These are phyloP conservation scores for Sedum album DNA, from an alignment of 164 flowering plant genomes.

Conservation along the genomic window DNA sequence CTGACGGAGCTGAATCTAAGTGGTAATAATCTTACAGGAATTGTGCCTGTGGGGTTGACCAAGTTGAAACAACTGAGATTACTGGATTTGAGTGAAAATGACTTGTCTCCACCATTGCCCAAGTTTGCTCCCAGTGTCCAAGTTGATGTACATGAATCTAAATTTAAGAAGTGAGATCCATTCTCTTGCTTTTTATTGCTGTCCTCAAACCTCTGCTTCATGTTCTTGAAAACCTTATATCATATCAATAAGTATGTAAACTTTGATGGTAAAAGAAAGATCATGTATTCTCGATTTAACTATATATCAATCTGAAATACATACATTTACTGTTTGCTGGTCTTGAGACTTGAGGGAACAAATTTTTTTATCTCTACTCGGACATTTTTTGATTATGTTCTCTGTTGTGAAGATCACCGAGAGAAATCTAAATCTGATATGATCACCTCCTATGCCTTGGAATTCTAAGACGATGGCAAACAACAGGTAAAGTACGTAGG, in stretches of 20 bases:
- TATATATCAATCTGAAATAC: background rate
- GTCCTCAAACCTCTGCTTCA: background rate
- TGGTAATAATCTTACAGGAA: background rate
- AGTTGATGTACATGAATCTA: background rate
- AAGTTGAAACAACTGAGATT: background rate
- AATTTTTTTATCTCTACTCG: background rate
- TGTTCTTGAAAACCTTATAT: background rate
- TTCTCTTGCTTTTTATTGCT: background rate
- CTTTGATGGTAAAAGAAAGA: background rate
- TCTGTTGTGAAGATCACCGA: background rate
- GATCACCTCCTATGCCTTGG: background rate
- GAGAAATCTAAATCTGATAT: background rate
- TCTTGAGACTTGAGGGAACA: background rate
- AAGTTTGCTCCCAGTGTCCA: background rate
- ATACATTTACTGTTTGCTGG: background rate
- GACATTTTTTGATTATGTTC: too few relatives aligned
- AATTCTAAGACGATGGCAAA: background rate
- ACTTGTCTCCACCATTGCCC: constrained; percentile 3
- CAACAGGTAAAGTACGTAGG: background rate
- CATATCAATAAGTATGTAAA: background rate
- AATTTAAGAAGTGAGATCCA: background rate
- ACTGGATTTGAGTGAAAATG: background rate
- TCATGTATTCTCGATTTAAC: background rate
- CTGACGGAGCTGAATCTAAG: background rate
- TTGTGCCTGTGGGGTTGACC: background rate